Evolutionary conservation across 2,329 filamentous ascomycete species (phyloP), one percentile per base, ranked within the genome.

Genomic region (Cordyceps pruinosa): DNA sequence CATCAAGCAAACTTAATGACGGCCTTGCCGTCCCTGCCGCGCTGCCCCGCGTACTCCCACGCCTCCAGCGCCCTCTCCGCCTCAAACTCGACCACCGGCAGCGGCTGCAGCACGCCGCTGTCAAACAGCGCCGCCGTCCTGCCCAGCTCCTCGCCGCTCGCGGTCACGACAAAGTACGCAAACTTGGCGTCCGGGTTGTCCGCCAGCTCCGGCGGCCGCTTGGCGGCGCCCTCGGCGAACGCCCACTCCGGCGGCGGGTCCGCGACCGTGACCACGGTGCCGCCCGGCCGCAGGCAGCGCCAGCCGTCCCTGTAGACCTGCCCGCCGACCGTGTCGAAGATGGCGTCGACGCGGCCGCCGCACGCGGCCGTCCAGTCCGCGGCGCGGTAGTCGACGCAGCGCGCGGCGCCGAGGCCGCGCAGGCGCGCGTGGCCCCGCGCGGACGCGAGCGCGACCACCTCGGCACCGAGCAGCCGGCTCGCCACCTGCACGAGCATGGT

Each of bases 201-300:
- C 1, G 34, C 37, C 0, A 62, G 19, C 55, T 71, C 66, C 0
- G 59, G 49, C 0, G 68, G 64, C n/a, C n/a, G n/a, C 5, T 60
- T 32, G 1, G 44, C 61, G 3, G 51, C 39, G 1, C 45, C 60
- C 2, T 51, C 37, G 0, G 60, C 62, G n/a, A 66, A 69, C 0
- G 69, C 69, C 71, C 70, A 73, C 0, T 57, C 17, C 0, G 70
- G 69, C 0, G 69, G 63, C 7, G 70, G 69, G 44, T 72, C 71
- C 2, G 62, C 70, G 0, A 75, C 65, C 0, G 72, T 73, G 0
- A 74, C 63, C 10, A 73, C 67, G 0, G 58, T 57, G 0, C 71
- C 72, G 13, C 62, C 57, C 1, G 58, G 50, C 39, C 68, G 69
- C 3, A 75, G 62, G 0, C 61, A 59, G 15, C 60, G 53, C 71